These are phyloP conservation scores for Phytophthora pseudosyringae DNA, from an alignment of 352 stramenopile species.

Conservation along the genomic window DNA sequence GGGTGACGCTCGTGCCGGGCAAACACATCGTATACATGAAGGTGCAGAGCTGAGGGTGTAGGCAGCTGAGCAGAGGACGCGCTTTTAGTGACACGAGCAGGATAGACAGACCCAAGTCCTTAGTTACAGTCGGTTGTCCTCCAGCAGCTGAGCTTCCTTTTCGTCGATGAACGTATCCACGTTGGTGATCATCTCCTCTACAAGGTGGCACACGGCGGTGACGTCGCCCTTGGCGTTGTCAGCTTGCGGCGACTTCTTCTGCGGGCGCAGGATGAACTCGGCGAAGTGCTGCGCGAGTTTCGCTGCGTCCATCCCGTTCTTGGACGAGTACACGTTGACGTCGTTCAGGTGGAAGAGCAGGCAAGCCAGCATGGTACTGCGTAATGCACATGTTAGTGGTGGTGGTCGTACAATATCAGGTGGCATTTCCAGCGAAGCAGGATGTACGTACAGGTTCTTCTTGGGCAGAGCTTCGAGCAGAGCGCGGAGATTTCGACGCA, in stretches of 20 bases:
- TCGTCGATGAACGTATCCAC: slow-evolving; percentile 82
- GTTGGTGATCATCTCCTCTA: slow-evolving; percentile 78
- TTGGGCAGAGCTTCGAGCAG: slow-evolving; percentile 63
- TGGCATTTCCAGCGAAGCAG: not conserved
- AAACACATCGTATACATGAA: slow-evolving; percentile 85
- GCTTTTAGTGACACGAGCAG: too few species aligned
- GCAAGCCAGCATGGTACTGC: slow-evolving; percentile 70
- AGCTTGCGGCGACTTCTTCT: slow-evolving; percentile 13
- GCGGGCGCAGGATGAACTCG: slow-evolving; percentile 61
- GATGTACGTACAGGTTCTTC: slow-evolving; percentile 77
- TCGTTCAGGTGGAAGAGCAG: slow-evolving; percentile 87
- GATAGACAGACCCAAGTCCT: not conserved
- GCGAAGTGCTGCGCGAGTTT: slow-evolving; percentile 59
- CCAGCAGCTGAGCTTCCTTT: slow-evolving; percentile 63
- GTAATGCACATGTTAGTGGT: slow-evolving; percentile 11
- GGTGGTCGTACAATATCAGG: not conserved
- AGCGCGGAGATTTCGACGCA: slow-evolving; percentile 60
- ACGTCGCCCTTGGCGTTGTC: slow-evolving; percentile 20
- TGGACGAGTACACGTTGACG: slow-evolving; percentile 76
- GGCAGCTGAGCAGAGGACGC: slow-evolving; percentile 1
- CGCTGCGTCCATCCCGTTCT: slow-evolving; percentile 76
- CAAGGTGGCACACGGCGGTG: slow-evolving; percentile 37
- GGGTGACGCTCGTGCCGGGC: slow-evolving; percentile 78
- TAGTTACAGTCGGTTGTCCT: slow-evolving; percentile 48
- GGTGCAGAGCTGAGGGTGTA: slow-evolving; percentile 40